Evolutionary conservation across 1,139 yeast genomes (phyloP).

Genomic region (Candida buenavistaensis): DNA sequence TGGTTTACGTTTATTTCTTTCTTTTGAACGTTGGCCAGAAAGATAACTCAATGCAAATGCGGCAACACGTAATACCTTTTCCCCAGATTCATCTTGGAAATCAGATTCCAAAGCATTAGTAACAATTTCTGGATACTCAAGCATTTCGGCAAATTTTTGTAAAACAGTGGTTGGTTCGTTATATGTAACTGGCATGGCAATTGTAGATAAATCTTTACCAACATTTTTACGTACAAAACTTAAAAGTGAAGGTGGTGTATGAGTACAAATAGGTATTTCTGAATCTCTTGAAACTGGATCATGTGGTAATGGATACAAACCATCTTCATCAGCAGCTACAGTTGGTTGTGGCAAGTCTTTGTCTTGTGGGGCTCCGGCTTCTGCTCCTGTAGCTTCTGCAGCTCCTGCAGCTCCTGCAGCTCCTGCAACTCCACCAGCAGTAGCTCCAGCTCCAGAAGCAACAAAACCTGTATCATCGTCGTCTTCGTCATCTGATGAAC

Average conservation of each 20-base stretch:
- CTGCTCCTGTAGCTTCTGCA: background rate
- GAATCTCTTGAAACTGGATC: conserved; percentile 52
- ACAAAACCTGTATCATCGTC: conserved; percentile 10
- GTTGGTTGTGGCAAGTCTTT: conserved; percentile 13
- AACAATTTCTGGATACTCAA: conserved; percentile 73
- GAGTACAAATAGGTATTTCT: conserved; percentile 59
- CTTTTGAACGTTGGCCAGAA: conserved; percentile 70
- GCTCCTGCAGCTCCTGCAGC: no score
- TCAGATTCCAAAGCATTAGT: conserved; percentile 54
- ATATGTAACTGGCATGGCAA: conserved; percentile 92
- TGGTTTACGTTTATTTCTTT: conserved; percentile 80
- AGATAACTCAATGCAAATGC: conserved; percentile 79
- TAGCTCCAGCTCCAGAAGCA: conserved; percentile 1
- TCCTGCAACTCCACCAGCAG: conserved; percentile 3
- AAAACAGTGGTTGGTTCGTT: conserved; percentile 88
- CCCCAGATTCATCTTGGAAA: conserved; percentile 46
- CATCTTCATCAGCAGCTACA: conserved; percentile 25
- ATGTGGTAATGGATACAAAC: conserved; percentile 66
- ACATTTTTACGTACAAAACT: conserved; percentile 84
- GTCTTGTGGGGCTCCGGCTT: background rate
- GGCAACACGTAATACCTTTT: conserved; percentile 68
- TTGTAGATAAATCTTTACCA: conserved; percentile 83
- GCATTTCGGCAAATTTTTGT: conserved; percentile 74
- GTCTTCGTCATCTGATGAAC: conserved; percentile 20
- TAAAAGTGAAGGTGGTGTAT: conserved; percentile 79